A percentile compares a stretch with the other conserved stretches of the same genome.
phyloP scores from a whole-genome alignment of 2,329 filamentous ascomycete species.

The Nothomitra cinnamomea region DNA sequence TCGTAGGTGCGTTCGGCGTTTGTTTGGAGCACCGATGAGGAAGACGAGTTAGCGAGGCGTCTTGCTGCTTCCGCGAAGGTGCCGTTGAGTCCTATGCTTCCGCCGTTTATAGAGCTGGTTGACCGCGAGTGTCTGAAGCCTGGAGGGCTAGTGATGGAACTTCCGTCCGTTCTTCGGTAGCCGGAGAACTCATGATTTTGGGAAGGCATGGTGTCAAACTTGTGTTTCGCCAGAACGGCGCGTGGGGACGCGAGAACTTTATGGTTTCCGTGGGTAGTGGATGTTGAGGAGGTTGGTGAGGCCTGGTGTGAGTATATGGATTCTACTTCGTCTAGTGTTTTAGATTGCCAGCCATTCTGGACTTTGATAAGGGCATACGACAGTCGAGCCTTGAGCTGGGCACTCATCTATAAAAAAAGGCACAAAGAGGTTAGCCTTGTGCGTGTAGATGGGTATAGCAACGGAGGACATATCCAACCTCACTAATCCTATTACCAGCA shows the following conservation, averaged over 20 bases:
- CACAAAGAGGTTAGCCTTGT: slow-evolving; percentile 7
- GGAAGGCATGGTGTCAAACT: neutral
- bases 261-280: neutral
- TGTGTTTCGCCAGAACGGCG: neutral
- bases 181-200: too few species aligned
- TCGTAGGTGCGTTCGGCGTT: slow-evolving; percentile 24
- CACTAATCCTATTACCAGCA: neutral
- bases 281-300: neutral
- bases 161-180: too few species aligned
- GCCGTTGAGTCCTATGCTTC: neutral
- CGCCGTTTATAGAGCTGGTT: neutral
- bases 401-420: slow-evolving; percentile 40
- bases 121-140: neutral
- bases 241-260: neutral
- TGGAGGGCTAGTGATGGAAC: neutral
- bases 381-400: slow-evolving; percentile 65
- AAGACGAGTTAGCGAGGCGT: slow-evolving; percentile 2
- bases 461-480: neutral
- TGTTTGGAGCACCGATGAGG: slow-evolving; percentile 18
- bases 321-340: slow-evolving; percentile 62
- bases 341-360: slow-evolving; percentile 72
- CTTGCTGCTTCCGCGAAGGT: neutral
- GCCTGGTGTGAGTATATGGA: slow-evolving; percentile 35
- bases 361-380: slow-evolving; percentile 92
- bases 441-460: neutral